phyloP scores from a whole-genome alignment of 139 green algal species.

The Tetradesmus obliquus region DNA sequence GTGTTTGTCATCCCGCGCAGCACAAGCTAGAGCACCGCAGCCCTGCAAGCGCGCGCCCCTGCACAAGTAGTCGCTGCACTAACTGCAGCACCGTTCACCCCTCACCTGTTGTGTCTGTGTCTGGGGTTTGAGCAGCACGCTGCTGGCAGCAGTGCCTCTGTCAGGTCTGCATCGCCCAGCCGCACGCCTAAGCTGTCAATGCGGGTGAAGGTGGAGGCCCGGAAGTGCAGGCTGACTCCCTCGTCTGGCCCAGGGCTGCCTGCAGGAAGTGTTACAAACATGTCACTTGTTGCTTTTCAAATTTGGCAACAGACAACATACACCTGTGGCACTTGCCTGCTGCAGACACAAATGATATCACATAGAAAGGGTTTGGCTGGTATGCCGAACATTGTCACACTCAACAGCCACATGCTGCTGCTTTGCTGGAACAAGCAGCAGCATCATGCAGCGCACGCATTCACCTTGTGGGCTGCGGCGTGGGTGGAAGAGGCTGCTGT shows the following conservation, averaged over 20 bases:
- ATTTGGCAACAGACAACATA: too few species aligned
- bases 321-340: too few species aligned
- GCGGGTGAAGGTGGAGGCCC: neutral
- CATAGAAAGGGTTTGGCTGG: too few species aligned
- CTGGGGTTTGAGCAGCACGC: neutral
- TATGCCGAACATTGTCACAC: too few species aligned
- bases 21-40: too few species aligned
- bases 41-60: too few species aligned
- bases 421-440: too few species aligned
- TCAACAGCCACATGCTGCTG: too few species aligned
- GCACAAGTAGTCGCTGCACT: too few species aligned
- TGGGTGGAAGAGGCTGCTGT: slow-evolving; percentile 47
- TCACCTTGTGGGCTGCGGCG: neutral
- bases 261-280: neutral
- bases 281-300: too few species aligned
- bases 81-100: too few species aligned
- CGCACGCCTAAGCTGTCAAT: neutral
- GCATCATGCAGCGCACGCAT: neutral
- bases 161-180: neutral
- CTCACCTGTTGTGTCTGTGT: neutral
- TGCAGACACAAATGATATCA: too few species aligned
- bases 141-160: neutral
- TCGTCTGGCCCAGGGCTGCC: neutral
- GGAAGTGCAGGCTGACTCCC: neutral
- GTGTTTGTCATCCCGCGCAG: neutral